These are phyloP conservation scores for Lycium barbarum DNA, from an alignment of 257 asterid genomes.

Conservation along the genomic window DNA sequence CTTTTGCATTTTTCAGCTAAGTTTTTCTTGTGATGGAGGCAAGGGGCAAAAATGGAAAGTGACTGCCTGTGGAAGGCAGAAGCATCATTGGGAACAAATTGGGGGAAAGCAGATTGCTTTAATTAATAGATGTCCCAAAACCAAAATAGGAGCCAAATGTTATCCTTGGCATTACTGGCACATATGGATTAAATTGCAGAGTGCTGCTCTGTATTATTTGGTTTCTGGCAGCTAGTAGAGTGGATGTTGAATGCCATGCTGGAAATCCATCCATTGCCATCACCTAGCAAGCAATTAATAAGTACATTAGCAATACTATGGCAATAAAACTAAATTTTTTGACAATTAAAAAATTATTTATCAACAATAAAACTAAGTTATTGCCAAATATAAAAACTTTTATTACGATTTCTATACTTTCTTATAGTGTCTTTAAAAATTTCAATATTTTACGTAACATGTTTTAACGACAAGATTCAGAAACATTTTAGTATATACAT, in stretches of 20 bases:
- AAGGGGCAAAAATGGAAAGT: neutral
- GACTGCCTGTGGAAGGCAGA: neutral
- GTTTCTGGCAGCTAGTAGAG: neutral
- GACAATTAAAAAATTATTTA: no score
- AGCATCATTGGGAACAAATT: neutral
- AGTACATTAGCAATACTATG: no score
- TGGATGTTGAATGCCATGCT: neutral
- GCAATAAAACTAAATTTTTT: no score
- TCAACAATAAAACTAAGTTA: no score
- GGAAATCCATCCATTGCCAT: slow-evolving; percentile 1
- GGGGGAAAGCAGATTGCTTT: neutral
- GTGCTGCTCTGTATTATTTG: neutral
- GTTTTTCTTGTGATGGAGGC: no score
- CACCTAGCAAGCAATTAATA: neutral
- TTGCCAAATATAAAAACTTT: no score
- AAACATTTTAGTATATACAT: no score
- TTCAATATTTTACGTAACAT: no score
- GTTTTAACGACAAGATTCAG: no score
- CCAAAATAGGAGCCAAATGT: neutral
- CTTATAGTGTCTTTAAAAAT: no score
- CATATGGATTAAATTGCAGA: neutral
- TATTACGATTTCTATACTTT: no score
- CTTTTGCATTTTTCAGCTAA: neutral
- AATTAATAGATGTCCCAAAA: neutral
- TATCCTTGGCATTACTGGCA: neutral